A percentile compares a stretch with the other conserved stretches of the same genome.
phyloP scores from a whole-genome alignment of 805 yeast species.

The Henningerozyma blattae region DNA sequence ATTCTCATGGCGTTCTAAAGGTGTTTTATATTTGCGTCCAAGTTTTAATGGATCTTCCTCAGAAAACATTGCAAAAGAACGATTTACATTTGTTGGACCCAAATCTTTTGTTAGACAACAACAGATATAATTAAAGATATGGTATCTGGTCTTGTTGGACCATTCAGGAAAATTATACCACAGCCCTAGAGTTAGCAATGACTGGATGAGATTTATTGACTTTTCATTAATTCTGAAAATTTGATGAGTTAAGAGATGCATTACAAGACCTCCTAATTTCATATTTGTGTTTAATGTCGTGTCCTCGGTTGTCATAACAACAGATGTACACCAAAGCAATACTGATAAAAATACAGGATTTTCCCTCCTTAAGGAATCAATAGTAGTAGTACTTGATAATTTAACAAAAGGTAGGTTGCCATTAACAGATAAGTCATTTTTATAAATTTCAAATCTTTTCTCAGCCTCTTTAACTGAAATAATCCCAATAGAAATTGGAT shows the following conservation, averaged over 20 bases:
- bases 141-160: slow-evolving; percentile 68
- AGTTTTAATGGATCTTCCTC: slow-evolving; percentile 10
- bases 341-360: slow-evolving; percentile 55
- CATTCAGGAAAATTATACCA: slow-evolving; percentile 85
- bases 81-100: slow-evolving; percentile 47
- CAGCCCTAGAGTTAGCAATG: slow-evolving; percentile 45
- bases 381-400: slow-evolving; percentile 32
- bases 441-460: slow-evolving; percentile 39
- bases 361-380: slow-evolving; percentile 35
- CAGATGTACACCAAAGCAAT: slow-evolving; percentile 49
- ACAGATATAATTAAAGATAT: slow-evolving; percentile 52
- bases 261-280: slow-evolving; percentile 41
- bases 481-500: slow-evolving; percentile 46
- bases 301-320: slow-evolving; percentile 25
- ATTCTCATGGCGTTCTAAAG: slow-evolving; percentile 12
- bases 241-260: slow-evolving; percentile 41
- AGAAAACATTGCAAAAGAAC: slow-evolving; percentile 25
- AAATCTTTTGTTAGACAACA: slow-evolving; percentile 63
- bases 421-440: slow-evolving; percentile 30
- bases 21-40: slow-evolving; percentile 10
- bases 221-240: slow-evolving; percentile 60
- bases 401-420: slow-evolving; percentile 46
- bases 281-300: slow-evolving; percentile 31
- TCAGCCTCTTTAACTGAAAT: slow-evolving; percentile 50
- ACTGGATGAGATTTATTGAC: slow-evolving; percentile 52